Base-by-base conservation (phyloP, 768 basidiomycete genomes). In the Trametes villosa region DNA sequence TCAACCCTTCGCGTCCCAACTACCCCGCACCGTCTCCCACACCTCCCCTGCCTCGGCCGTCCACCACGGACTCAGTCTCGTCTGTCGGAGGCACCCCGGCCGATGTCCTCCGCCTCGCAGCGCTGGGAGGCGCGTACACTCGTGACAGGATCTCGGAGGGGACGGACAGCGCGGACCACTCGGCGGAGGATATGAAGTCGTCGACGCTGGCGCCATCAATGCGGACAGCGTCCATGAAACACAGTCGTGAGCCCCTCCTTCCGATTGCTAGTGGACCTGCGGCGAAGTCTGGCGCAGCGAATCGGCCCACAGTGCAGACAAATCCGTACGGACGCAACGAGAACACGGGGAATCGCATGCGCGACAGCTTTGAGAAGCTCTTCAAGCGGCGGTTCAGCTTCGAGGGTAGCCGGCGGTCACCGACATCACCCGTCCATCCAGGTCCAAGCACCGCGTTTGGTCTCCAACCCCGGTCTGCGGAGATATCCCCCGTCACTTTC, bases 171-270 rank as follows among this genome's bases (percentile, higher is more conserved):
- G 42, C 65, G 9, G 74, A 60, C 31, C 72, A 69, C 56, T 68
- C 70, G 22, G 62, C 65, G 33, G 72, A 76, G 52, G 73, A 71
- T 33, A 74, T 75, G 4, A 63, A 57, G 29, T 67, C 63, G 24
- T 67, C 71, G 65, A 65, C 76, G 4, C 56, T 78, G 18, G 77
- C 77, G 49, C 78, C 79, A 6, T 70, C 78, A 15, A 78, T 77
- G 48, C 78, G 78, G 17, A 68, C 76, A 27, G 59, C 65, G 9
- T 66, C 66, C 20, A 65, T 60, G 54, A 91, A 89, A 69, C 83
- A 81, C 59, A 91, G 90, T 69, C 83, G 87, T 30, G 91, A 92
- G 62, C 88, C 88, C 2, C 77, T 92, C 42, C 78, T 92, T 4
- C 89, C 91, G 8, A 73, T 85, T 40, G 75, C 78, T 57, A 22